phyloP scores from a whole-genome alignment of 202 grass and related monocot genomes.

The Dendrocalamus latiflorus region DNA sequence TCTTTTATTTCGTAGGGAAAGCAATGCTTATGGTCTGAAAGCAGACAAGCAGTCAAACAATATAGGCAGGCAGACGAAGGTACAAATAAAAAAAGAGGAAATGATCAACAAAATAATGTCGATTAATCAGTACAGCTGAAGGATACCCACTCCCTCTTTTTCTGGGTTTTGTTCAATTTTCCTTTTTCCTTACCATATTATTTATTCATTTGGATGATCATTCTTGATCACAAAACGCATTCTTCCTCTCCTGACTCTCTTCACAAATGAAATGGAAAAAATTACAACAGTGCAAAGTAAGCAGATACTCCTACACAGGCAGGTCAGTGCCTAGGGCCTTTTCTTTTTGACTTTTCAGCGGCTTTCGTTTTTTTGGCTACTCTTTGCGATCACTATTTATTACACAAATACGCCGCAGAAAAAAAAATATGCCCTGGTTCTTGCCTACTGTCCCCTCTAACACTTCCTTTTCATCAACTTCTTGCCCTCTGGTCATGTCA shows the following conservation, averaged over 20 bases:
- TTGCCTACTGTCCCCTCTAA: no score
- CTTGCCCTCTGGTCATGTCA: conserved; percentile 25
- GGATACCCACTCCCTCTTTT: not conserved
- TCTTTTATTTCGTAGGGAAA: no score
- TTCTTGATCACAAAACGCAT: conserved; percentile 12
- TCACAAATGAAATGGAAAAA: no score
- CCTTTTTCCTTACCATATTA: not conserved
- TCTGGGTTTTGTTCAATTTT: not conserved
- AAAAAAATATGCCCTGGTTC: no score
- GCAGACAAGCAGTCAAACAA: no score
- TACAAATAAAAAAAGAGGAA: no score
- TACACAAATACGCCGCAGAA: no score
- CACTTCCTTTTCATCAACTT: conserved; percentile 44
- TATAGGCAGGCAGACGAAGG: no score
- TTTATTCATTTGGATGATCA: conserved; percentile 24
- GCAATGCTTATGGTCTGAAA: no score
- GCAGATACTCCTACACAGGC: not conserved
- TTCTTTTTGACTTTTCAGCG: no score
- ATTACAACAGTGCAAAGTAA: conserved; percentile 7
- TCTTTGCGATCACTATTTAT: no score
- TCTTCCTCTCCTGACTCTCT: conserved; percentile 27
- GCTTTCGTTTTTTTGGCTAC: no score
- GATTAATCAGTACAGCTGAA: conserved; percentile 4
- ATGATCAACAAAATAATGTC: conserved; percentile 7
- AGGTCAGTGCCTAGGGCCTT: conserved; percentile 32